These are phyloP conservation scores for Coccomyxa sp. DNA, from an alignment of 139 green algal species.

Conservation along the genomic window DNA sequence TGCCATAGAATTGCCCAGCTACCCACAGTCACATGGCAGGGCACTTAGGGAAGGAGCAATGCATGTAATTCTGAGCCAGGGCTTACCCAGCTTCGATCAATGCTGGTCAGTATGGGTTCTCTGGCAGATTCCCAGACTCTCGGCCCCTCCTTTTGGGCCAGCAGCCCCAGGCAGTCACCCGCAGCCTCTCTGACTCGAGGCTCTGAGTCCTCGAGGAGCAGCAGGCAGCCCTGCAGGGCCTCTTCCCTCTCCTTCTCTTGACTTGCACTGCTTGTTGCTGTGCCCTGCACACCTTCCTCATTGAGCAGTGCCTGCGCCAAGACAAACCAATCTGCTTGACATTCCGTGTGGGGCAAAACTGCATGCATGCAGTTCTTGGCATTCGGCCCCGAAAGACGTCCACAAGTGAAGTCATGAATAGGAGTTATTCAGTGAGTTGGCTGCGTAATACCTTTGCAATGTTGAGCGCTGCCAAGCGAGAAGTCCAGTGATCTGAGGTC, in stretches of 20 bases:
- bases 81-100: slow-evolving; percentile 60
- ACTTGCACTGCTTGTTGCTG: neutral
- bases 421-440: neutral
- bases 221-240: neutral
- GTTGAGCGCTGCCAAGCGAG: slow-evolving; percentile 7
- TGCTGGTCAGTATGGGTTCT: slow-evolving; percentile 50
- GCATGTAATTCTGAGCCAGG: no score
- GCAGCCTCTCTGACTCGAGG: slow-evolving; percentile 61
- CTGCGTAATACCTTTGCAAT: neutral
- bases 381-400: neutral
- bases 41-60: neutral
- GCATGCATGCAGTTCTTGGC: neutral
- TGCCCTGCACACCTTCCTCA: neutral
- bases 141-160: slow-evolving; percentile 37
- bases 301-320: slow-evolving; percentile 1
- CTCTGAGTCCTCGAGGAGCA: slow-evolving; percentile 49
- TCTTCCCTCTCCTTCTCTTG: neutral
- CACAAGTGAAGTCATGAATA: neutral
- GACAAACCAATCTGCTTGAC: neutral
- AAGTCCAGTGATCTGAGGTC: slow-evolving; percentile 4
- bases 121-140: slow-evolving; percentile 32
- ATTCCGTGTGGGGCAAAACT: neutral
- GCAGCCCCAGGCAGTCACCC: slow-evolving; percentile 42
- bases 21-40: neutral
- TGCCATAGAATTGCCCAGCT: neutral